Evolutionary conservation across 306 rosid species (phyloP), one percentile per base, ranked within the genome.

Genomic region (Medicago ruthenica): DNA sequence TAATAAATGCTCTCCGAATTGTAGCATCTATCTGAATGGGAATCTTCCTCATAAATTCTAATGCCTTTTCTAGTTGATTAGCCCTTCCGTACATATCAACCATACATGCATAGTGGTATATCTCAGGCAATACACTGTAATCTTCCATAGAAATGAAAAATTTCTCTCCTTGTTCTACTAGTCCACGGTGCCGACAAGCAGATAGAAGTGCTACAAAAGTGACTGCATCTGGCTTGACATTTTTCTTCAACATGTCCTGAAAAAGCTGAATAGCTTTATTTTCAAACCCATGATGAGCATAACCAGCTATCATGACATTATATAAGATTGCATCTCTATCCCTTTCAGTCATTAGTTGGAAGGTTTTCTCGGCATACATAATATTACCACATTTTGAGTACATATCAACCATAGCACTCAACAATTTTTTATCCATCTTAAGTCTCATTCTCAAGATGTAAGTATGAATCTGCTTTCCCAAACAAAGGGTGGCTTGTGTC

Each of bases 61-160:
- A 47, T 36, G 89, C 92, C 82, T 87, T 92, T 44, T 87, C 89
- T 47, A 92, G 76, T 79, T 78, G 81, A 48, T 87, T 83, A 78
- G 84, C 89, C 88, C 88, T 88, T 66, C 96, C 97, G 68, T 92
- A 92, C 85, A 92, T 80, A 82, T 92, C 97, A 73, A 92, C 85
- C 92, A 92, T 87, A 78, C 97, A 92, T 36, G 96, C 92, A 74
- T 87, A 90, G 81, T 92, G 93, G 70, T 92, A 82, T 58, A 70
- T 68, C 73, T 90, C 92, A 1, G 93, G 93, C 41, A 79, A 45
- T 27, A 88, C 53, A 24, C 83, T 82, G 76, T 88, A 82, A 58
- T 87, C 86, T 70, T 77, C 62, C 93, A 92, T 92, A 13, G 89
- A 90, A 61, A 65, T n/a, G 41, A 92, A 92, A 44, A 87, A 21